Conservation (phyloP, 495 filamentous ascomycete species). For the Penicillium antarcticum region DNA sequence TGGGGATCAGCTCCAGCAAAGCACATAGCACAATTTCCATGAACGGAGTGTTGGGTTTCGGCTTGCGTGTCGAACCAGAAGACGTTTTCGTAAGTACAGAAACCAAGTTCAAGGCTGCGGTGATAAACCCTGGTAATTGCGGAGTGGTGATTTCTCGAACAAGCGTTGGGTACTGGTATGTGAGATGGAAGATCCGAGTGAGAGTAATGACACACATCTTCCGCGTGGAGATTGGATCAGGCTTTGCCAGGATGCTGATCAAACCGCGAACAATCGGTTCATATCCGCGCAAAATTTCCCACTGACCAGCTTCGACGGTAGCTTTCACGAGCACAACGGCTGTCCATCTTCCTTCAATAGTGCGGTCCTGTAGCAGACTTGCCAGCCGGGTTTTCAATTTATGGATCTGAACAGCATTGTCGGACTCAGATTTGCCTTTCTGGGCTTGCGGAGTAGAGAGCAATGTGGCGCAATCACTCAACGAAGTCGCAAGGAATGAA, state of each 20-base stretch:
- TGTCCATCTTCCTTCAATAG: conserved; percentile 66
- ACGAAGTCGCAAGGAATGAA: conserved; percentile 57
- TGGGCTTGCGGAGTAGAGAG: conserved; percentile 48
- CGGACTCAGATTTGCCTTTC: conserved; percentile 53
- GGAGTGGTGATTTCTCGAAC: conserved; percentile 87
- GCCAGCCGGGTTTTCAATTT: conserved; percentile 76
- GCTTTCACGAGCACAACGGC: conserved; percentile 75
- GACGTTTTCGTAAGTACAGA: conserved; percentile 36
- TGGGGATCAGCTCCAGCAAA: conserved; percentile 65
- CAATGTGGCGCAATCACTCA: conserved; percentile 57
- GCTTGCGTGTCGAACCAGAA: conserved; percentile 40
- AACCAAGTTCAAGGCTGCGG: conserved; percentile 66
- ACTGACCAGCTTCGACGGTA: conserved; percentile 75
- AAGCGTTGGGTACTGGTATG: conserved; percentile 75
- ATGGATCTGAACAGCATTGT: conserved; percentile 63
- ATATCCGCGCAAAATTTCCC: conserved; percentile 67
- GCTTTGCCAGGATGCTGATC: conserved; percentile 68
- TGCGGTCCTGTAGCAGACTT: conserved; percentile 70
- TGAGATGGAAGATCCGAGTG: conserved; percentile 76
- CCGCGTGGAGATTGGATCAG: conserved; percentile 66
- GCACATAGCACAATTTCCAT: conserved; percentile 61
- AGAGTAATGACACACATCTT: conserved; percentile 70
- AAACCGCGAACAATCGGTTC: conserved; percentile 71
- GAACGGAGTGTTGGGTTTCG: conserved; percentile 42
- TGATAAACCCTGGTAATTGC: conserved; percentile 68